Evolutionary conservation across 1,284 basidiomycete species (phyloP), one percentile per base, ranked within the genome.

Genomic region (Marasmius sp.): DNA sequence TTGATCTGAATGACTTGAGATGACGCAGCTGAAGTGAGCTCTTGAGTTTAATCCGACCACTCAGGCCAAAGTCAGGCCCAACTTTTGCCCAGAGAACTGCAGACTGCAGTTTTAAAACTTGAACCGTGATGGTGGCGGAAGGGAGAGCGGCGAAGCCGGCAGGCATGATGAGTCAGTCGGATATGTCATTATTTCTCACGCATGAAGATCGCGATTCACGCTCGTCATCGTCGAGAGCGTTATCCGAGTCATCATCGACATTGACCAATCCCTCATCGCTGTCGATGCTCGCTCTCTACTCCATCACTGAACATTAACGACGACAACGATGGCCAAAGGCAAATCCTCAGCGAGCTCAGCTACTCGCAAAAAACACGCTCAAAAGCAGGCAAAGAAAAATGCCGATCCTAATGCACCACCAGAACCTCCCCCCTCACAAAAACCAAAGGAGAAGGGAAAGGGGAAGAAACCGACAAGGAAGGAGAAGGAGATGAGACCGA

Each of bases 341-440:
- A 90, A 88, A 70, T 92, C 88, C 4, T 95, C 91, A 10, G 92
- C 89, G 16, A 81, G 84, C 1, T 87, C 92, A 2, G 92, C 78
- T 1, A 97, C 94, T 45, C 54, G n/a, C 67, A 70, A 62, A 70
- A 73, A 60, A 69, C 75, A 61, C 67, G 59, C 63, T 52, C 43
- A 47, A 27, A 57, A 60, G 54, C 45, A 56, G 38, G 47, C 52
- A 16, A 6, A n/a, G 20, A 47, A 47, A 47, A 47, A 10, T 47
- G 45, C 47, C 6, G 49, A 72, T n/a, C 51, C 64, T 33, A 36
- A 33, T 14, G 62, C 63, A 12, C 74, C 75, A 5, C 75, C 75
- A 63, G 74, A 78, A 58, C 80, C 37, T 36, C n/a, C 27, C 8
- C 27, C 36, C 7, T 14, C 33, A 37, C n/a, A 81, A 67, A 78